Evolutionary conservation across 495 filamentous ascomycete genomes (phyloP).

Genomic region (Xylaria nigripes): DNA sequence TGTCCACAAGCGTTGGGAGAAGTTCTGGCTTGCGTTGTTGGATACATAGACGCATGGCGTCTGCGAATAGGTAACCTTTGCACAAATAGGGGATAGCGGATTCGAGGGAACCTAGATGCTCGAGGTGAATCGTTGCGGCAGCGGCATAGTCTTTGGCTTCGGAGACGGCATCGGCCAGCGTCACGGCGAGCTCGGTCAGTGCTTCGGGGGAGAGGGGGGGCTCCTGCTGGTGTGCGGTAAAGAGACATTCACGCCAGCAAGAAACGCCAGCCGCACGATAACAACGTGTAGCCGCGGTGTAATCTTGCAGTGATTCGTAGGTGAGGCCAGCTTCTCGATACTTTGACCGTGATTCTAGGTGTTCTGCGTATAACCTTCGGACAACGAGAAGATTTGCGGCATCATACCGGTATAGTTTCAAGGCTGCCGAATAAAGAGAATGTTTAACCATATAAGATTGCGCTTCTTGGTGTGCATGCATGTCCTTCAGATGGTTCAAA

Average conservation of each 20-base stretch:
- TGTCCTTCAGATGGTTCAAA: constrained; percentile 59
- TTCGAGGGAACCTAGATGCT: constrained; percentile 65
- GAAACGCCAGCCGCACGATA: constrained; percentile 65
- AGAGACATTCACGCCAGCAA: constrained; percentile 84
- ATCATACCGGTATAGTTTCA: constrained; percentile 79
- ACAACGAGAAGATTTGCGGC: constrained; percentile 47
- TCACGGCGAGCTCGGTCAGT: constrained; percentile 53
- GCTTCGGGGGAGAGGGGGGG: constrained; percentile 50
- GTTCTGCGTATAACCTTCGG: constrained; percentile 66
- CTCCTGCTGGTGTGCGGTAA: constrained; percentile 54
- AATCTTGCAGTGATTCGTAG: constrained; percentile 76
- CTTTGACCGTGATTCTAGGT: constrained; percentile 62
- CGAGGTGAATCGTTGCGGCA: constrained; percentile 70
- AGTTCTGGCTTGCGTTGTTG: constrained; percentile 38
- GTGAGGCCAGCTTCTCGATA: constrained; percentile 80
- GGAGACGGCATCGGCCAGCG: constrained; percentile 60
- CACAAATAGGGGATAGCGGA: constrained; percentile 64
- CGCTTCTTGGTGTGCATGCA: constrained; percentile 63
- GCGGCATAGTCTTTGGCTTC: constrained; percentile 75
- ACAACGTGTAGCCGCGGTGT: constrained; percentile 60
- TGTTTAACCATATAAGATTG: constrained; percentile 69
- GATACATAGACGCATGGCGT: constrained; percentile 64
- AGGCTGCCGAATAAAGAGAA: constrained; percentile 64
- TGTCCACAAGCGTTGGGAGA: constrained; percentile 53
- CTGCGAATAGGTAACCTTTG: constrained; percentile 73